phyloP scores from a whole-genome alignment of 2,329 filamentous ascomycete species.

The Paraconiothyrium brasiliense region DNA sequence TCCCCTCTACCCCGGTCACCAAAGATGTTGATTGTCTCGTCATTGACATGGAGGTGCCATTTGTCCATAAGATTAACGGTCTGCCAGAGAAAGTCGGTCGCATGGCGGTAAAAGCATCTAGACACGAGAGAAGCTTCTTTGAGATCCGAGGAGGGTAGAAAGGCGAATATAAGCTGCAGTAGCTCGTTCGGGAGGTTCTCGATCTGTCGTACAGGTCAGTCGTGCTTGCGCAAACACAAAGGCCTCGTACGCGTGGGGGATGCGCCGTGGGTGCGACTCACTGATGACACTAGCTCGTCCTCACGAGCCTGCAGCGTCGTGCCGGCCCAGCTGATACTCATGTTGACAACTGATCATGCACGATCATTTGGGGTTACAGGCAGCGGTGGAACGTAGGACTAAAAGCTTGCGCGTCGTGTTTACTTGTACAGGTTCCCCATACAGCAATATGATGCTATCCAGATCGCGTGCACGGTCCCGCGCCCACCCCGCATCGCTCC shows the following conservation, averaged over 20 bases:
- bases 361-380: background rate
- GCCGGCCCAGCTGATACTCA: conserved; percentile 2
- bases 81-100: conserved; percentile 53
- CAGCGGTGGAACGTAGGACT: background rate
- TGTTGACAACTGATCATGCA: background rate
- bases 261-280: background rate
- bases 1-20: conserved; percentile 27
- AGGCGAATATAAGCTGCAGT: conserved; percentile 50
- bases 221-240: background rate
- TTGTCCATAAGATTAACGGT: conserved; percentile 54
- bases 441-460: conserved; percentile 4
- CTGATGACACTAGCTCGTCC: background rate
- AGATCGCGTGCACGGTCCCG: background rate
- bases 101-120: conserved; percentile 46
- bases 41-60: conserved; percentile 38
- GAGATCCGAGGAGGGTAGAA: conserved; percentile 44
- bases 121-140: conserved; percentile 46
- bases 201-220: conserved; percentile 29
- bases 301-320: background rate
- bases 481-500: conserved; percentile 6
- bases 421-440: background rate
- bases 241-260: background rate
- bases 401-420: conserved; percentile 1
- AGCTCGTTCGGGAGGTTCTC: conserved; percentile 54
- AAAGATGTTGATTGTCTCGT: conserved; percentile 21